These are phyloP conservation scores for Cornus florida DNA, from an alignment of 148 eudicot species.

Conservation along the genomic window DNA sequence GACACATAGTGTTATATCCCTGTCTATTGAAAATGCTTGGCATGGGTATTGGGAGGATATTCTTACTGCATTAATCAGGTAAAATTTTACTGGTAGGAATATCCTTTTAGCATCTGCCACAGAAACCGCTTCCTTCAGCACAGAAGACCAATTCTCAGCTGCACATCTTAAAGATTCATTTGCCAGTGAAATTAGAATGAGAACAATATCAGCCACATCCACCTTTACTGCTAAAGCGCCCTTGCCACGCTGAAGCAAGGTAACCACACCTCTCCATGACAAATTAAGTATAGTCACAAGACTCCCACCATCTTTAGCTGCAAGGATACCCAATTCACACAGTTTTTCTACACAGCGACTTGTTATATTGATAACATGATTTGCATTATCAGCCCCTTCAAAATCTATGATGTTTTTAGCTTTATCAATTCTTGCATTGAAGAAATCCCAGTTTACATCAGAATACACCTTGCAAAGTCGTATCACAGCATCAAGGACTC, in stretches of 20 bases:
- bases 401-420: slow-evolving; percentile 25
- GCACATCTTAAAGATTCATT: slow-evolving; percentile 66
- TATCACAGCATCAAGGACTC: slow-evolving; percentile 62
- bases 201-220: slow-evolving; percentile 57
- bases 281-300: slow-evolving; percentile 69
- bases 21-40: slow-evolving; percentile 58
- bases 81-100: slow-evolving; percentile 88
- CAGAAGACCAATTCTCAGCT: slow-evolving; percentile 72
- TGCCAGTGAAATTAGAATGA: slow-evolving; percentile 67
- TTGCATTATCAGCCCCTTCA: slow-evolving; percentile 31
- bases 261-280: slow-evolving; percentile 97
- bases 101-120: slow-evolving; percentile 74
- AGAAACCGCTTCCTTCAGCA: slow-evolving; percentile 43
- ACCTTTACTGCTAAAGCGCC: slow-evolving; percentile 62
- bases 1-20: slow-evolving; percentile 53
- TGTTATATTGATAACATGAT: slow-evolving; percentile 49
- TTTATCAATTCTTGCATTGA: slow-evolving; percentile 29
- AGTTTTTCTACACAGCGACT: slow-evolving; percentile 59
- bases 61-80: slow-evolving; percentile 84
- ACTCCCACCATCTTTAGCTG: slow-evolving; percentile 88
- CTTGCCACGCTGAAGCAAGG: slow-evolving; percentile 84
- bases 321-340: slow-evolving; percentile 76
- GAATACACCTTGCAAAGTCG: slow-evolving; percentile 67
- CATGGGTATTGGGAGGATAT: slow-evolving; percentile 73
- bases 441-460: slow-evolving; percentile 52